phyloP scores from a whole-genome alignment of 768 basidiomycete genomes.

The Leccinellum rugosiceps region DNA sequence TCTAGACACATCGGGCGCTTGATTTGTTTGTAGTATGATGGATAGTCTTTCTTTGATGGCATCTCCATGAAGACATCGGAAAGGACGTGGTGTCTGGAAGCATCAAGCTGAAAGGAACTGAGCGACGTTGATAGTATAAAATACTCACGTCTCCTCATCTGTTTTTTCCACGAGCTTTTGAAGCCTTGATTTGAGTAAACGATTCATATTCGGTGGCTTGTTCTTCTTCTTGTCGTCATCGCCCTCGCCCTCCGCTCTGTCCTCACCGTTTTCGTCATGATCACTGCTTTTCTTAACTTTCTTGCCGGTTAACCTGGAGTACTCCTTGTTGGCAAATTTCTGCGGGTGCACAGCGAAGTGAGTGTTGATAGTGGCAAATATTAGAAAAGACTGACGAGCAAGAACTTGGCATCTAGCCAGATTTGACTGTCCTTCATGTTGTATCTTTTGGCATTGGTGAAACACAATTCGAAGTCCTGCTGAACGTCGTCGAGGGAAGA shows the following conservation, averaged over 20 bases:
- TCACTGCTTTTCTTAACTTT: slow-evolving; percentile 38
- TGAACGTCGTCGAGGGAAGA: slow-evolving; percentile 62
- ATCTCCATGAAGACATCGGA: slow-evolving; percentile 81
- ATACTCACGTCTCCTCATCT: slow-evolving; percentile 58
- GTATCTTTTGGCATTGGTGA: slow-evolving; percentile 78
- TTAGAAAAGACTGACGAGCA: slow-evolving; percentile 54
- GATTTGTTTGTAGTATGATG: slow-evolving; percentile 77
- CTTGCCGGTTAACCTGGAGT: slow-evolving; percentile 42
- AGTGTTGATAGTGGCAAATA: neutral
- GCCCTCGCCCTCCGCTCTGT: slow-evolving; percentile 41
- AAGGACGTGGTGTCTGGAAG: slow-evolving; percentile 57
- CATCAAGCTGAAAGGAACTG: neutral
- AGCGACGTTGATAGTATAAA: neutral
- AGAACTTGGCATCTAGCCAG: slow-evolving; percentile 76
- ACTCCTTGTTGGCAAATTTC: slow-evolving; percentile 50
- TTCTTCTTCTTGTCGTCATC: slow-evolving; percentile 45
- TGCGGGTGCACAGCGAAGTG: slow-evolving; percentile 16
- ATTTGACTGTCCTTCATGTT: slow-evolving; percentile 79
- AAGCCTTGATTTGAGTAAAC: slow-evolving; percentile 63
- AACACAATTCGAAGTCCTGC: slow-evolving; percentile 73
- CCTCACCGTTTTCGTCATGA: slow-evolving; percentile 38
- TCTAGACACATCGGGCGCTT: slow-evolving; percentile 77
- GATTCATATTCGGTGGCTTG: slow-evolving; percentile 61
- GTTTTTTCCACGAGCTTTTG: slow-evolving; percentile 73
- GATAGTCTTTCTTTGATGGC: slow-evolving; percentile 75